phyloP scores from a whole-genome alignment of 1,284 basidiomycete species.

The Prillingera fragicola region DNA sequence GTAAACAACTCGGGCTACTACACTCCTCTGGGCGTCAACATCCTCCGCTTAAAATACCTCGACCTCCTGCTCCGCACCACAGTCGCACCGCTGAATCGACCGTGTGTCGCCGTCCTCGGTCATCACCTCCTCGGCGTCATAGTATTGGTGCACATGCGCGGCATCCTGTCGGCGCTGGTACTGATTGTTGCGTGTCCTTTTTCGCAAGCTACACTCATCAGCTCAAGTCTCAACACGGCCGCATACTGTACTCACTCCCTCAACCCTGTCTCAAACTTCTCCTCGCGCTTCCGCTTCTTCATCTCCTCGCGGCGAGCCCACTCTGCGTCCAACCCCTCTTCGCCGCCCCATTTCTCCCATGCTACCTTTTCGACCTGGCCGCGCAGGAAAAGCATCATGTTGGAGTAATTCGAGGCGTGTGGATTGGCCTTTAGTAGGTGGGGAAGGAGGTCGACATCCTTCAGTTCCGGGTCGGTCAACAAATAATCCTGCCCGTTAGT shows the following conservation, averaged over 20 bases:
- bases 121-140: slow-evolving; percentile 54
- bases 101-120: slow-evolving; percentile 49
- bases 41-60: slow-evolving; percentile 61
- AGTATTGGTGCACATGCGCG: slow-evolving; percentile 79
- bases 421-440: slow-evolving; percentile 95
- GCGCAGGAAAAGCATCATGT: slow-evolving; percentile 98
- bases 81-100: slow-evolving; percentile 66
- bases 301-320: slow-evolving; percentile 72
- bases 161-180: slow-evolving; percentile 82
- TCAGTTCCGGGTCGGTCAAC: slow-evolving; percentile 83
- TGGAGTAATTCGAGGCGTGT: slow-evolving; percentile 91
- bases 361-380: slow-evolving; percentile 94
- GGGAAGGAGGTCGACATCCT: slow-evolving; percentile 84
- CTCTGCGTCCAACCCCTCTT: slow-evolving; percentile 84
- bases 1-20: too few relatives aligned
- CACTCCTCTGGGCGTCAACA: background rate
- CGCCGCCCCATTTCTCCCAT: slow-evolving; percentile 95
- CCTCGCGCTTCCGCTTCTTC: slow-evolving; percentile 86
- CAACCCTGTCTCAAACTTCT: slow-evolving; percentile 84
- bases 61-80: slow-evolving; percentile 80
- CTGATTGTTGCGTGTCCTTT: slow-evolving; percentile 77
- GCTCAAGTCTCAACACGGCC: background rate
- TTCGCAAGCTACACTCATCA: slow-evolving; percentile 54
- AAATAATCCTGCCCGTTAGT: slow-evolving; percentile 65
- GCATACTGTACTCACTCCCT: slow-evolving; percentile 52